Percentiles rank a stretch among this genome's conserved stretches.
These are phyloP conservation scores for Phytophthora pisi DNA, from an alignment of 352 stramenopile species.

Conservation along the genomic window DNA sequence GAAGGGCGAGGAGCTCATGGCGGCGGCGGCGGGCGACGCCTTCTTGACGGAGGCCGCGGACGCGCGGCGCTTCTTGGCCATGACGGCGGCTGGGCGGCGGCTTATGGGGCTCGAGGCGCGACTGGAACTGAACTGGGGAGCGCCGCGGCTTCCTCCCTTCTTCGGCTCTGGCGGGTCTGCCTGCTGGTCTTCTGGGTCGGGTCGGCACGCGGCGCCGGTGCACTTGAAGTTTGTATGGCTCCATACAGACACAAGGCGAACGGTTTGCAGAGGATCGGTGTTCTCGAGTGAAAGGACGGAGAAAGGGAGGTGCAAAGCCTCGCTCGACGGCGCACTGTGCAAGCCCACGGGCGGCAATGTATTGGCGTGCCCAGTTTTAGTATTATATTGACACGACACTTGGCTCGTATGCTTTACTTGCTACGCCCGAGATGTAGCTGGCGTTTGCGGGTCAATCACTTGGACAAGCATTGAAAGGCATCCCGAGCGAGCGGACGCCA, in stretches of 20 bases:
- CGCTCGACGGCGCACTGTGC: background rate
- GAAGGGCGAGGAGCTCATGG: conserved; percentile 39
- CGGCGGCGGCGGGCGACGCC: conserved; percentile 23
- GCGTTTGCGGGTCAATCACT: background rate
- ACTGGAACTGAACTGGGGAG: conserved; percentile 31
- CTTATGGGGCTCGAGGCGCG: conserved; percentile 12
- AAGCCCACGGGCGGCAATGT: no score
- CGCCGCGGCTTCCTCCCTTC: conserved; percentile 17
- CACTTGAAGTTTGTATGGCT: conserved; percentile 39
- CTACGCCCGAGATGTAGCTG: background rate
- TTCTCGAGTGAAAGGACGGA: conserved; percentile 13
- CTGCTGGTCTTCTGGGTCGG: conserved; percentile 21
- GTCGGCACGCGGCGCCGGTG: background rate
- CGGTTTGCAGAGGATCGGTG: conserved; percentile 13
- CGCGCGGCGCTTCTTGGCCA: conserved; percentile 49
- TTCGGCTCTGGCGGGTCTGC: conserved; percentile 25
- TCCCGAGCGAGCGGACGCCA: background rate
- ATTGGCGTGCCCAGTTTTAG: background rate
- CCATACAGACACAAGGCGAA: conserved; percentile 6
- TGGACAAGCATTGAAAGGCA: background rate
- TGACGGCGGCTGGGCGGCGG: conserved; percentile 4
- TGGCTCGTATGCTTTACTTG: background rate
- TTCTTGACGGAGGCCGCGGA: conserved; percentile 12
- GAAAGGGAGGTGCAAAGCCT: conserved; percentile 2
- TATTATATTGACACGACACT: background rate